Evolutionary conservation across 176 grass and related monocot genomes (phyloP).

Genomic region (Oryza rufipogon): DNA sequence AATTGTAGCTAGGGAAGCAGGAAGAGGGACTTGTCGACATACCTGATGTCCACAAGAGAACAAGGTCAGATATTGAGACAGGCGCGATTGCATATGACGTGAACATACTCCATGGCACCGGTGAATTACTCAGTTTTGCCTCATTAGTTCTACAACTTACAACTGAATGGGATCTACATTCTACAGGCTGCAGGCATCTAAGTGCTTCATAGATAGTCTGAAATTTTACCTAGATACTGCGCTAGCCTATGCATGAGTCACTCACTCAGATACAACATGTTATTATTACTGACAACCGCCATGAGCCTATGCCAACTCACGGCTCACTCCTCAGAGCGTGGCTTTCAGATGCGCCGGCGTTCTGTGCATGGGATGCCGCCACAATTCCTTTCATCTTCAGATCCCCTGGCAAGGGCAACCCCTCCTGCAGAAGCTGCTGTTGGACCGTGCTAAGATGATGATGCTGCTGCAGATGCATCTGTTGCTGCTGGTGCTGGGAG

Average conservation of each 20-base stretch:
- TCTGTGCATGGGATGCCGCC: constrained; percentile 36
- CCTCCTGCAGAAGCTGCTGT: constrained; percentile 58
- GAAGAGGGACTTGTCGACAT: no score
- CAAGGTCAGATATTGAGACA: not conserved
- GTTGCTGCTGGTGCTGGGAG: constrained; percentile 67
- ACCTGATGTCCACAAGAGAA: not conserved
- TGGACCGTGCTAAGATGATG: constrained; percentile 29
- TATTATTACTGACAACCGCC: constrained; percentile 41
- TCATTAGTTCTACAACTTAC: constrained; percentile 46
- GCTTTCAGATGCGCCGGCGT: constrained; percentile 32
- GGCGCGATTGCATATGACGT: not conserved
- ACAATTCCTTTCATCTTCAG: constrained; percentile 66
- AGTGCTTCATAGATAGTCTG: constrained; percentile 5
- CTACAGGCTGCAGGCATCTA: constrained; percentile 53
- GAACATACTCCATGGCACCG: not conserved
- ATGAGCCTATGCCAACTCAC: constrained; percentile 29
- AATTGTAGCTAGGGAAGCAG: no score
- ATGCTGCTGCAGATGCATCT: constrained; percentile 53
- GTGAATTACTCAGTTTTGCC: not conserved
- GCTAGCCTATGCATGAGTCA: constrained; percentile 31
- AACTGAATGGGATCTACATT: constrained; percentile 51
- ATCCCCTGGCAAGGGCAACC: constrained; percentile 47
- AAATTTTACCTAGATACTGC: constrained; percentile 42
- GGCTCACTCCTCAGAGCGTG: constrained; percentile 35
- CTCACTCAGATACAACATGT: constrained; percentile 29